Conservation (phyloP, 768 basidiomycete genomes). For the Boletus tomentosulus region DNA sequence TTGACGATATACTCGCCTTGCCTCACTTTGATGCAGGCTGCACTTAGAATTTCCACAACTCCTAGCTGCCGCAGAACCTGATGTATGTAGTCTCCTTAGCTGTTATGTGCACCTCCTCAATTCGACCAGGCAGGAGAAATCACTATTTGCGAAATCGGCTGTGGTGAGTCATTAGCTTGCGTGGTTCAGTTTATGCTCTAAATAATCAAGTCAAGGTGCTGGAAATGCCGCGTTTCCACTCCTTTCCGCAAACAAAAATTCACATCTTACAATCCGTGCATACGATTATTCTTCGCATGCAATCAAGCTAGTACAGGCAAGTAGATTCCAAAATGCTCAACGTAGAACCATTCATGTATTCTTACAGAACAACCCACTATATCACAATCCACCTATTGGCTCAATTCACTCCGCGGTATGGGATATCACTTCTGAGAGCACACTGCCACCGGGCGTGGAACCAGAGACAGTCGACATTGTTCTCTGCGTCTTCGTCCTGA, state of each 20-base stretch:
- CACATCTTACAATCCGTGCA: slow-evolving; percentile 65
- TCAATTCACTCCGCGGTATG: slow-evolving; percentile 78
- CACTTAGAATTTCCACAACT: slow-evolving; percentile 95
- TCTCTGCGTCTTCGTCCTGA: slow-evolving; percentile 91
- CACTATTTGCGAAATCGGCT: slow-evolving; percentile 85
- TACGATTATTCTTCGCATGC: slow-evolving; percentile 92
- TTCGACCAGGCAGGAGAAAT: slow-evolving; percentile 67
- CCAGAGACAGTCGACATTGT: slow-evolving; percentile 79
- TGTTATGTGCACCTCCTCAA: background rate
- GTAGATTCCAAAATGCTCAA: slow-evolving; percentile 8
- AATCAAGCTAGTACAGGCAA: slow-evolving; percentile 82
- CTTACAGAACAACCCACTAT: slow-evolving; percentile 65
- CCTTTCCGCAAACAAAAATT: slow-evolving; percentile 77
- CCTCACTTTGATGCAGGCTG: slow-evolving; percentile 48
- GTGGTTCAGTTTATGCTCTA: background rate
- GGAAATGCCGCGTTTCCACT: slow-evolving; percentile 96
- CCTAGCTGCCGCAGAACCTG: slow-evolving; percentile 58
- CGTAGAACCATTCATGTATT: background rate
- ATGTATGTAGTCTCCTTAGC: slow-evolving; percentile 40
- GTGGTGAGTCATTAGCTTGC: slow-evolving; percentile 49
- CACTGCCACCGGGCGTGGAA: slow-evolving; percentile 57
- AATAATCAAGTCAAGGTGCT: slow-evolving; percentile 53
- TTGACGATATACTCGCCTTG: background rate
- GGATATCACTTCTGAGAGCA: slow-evolving; percentile 70
- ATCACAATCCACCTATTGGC: slow-evolving; percentile 62